phyloP scores from a whole-genome alignment of 139 green algal species.

The Picochlorum sp. region DNA sequence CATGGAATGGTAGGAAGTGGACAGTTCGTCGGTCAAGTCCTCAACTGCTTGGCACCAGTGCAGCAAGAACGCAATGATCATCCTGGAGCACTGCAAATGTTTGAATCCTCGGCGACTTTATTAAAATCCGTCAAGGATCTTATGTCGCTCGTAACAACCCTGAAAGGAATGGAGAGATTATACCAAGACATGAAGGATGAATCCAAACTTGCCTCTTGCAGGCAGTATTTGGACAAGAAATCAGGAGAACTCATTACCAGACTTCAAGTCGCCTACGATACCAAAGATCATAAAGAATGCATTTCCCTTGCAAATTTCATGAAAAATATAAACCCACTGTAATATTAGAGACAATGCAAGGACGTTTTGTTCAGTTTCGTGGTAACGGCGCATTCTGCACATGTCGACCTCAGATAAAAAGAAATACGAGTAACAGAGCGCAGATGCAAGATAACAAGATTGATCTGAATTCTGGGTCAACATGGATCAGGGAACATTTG shows the following conservation, averaged over 20 bases:
- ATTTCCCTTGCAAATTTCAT: conserved; percentile 6
- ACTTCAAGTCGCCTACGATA: conserved; percentile 1
- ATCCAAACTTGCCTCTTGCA: neutral
- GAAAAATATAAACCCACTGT: neutral
- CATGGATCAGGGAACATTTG: conserved; percentile 86
- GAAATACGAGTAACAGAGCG: neutral
- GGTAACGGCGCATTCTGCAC: no score
- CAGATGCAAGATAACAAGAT: neutral
- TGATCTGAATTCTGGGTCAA: neutral
- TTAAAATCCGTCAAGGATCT: conserved; percentile 18
- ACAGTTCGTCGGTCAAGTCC: conserved; percentile 24
- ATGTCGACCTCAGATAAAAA: no score
- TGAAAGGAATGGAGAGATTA: conserved; percentile 10
- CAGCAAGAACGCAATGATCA: conserved; percentile 15
- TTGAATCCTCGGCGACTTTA: conserved; percentile 18
- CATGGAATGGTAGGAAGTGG: conserved; percentile 20
- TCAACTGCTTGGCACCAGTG: conserved; percentile 25
- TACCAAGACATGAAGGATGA: conserved; percentile 4
- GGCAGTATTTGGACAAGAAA: conserved; percentile 16
- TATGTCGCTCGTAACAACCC: conserved; percentile 10
- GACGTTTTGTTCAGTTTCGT: neutral
- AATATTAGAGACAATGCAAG: conserved; percentile 7
- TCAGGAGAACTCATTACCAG: conserved; percentile 2
- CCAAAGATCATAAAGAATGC: neutral
- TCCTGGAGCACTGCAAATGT: conserved; percentile 20